phyloP scores from a whole-genome alignment of 805 yeast species.

The Saccharomycopsis vini region DNA sequence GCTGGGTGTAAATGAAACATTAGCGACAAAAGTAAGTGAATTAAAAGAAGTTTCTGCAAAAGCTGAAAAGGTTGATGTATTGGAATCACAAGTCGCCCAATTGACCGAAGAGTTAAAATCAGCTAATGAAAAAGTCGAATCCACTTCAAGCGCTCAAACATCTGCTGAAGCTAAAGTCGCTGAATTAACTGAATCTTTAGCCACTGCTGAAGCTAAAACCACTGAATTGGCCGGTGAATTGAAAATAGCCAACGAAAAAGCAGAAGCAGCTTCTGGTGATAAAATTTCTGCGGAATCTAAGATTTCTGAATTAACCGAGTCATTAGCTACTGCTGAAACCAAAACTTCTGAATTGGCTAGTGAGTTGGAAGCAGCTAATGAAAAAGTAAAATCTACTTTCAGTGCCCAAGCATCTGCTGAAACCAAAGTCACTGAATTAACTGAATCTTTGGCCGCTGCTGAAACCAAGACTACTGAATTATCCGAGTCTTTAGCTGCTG shows the following conservation, averaged over 20 bases:
- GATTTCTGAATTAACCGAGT: background rate
- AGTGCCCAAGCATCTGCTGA: background rate
- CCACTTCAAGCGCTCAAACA: background rate
- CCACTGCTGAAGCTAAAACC: background rate
- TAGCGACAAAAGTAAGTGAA: background rate
- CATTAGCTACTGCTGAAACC: background rate
- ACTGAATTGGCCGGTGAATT: background rate
- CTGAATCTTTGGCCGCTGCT: background rate
- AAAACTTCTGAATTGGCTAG: background rate
- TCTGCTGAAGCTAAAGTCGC: background rate
- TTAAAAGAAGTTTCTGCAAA: background rate
- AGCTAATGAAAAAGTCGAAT: background rate
- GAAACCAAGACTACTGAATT: background rate
- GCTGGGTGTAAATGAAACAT: background rate
- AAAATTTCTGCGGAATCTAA: background rate
- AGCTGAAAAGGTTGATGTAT: background rate
- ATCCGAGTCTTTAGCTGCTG: background rate
- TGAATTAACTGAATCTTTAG: background rate
- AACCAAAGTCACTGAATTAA: background rate
- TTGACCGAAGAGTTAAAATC: background rate
- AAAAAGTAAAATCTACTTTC: background rate
- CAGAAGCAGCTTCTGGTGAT: background rate
- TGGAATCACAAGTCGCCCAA: background rate
- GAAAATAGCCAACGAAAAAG: background rate
- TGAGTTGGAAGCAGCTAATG: background rate